phyloP scores from a whole-genome alignment of 371 early-diverging fungal species.

The Mucor mucedo region DNA sequence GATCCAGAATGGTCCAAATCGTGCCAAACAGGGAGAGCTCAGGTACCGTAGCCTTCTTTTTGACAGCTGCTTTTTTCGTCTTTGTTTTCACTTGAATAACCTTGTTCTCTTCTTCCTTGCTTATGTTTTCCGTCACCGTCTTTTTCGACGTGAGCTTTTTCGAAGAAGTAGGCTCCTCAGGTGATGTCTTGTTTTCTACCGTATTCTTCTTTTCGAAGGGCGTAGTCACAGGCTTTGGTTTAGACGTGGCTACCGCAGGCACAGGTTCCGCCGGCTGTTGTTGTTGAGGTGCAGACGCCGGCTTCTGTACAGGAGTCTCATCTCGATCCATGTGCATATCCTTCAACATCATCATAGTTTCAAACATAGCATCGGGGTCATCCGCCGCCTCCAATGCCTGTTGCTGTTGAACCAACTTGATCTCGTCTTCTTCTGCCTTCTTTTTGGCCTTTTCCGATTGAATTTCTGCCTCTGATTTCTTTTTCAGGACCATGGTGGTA shows the following conservation, averaged over 20 bases:
- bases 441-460: slow-evolving; percentile 1
- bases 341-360: slow-evolving; percentile 59
- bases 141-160: not conserved
- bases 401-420: not conserved
- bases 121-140: not conserved
- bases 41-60: slow-evolving; percentile 40
- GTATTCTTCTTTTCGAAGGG: not conserved
- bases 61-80: slow-evolving; percentile 20
- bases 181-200: not conserved
- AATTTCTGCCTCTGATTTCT: slow-evolving; percentile 16
- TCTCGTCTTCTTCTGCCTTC: not conserved
- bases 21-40: slow-evolving; percentile 59
- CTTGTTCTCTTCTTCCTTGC: not conserved
- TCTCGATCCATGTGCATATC: slow-evolving; percentile 42
- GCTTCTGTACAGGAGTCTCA: slow-evolving; percentile 1
- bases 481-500: slow-evolving; percentile 40
- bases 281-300: not conserved
- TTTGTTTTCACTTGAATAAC: slow-evolving; percentile 15
- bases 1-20: slow-evolving; percentile 58
- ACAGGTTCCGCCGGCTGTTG: not conserved
- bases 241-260: not conserved
- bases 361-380: slow-evolving; percentile 45
- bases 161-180: no score
- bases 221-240: not conserved
- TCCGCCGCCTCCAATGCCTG: slow-evolving; percentile 16